These are phyloP conservation scores for Alternaria brassicae DNA, from an alignment of 2,329 filamentous ascomycete genomes.

Conservation along the genomic window DNA sequence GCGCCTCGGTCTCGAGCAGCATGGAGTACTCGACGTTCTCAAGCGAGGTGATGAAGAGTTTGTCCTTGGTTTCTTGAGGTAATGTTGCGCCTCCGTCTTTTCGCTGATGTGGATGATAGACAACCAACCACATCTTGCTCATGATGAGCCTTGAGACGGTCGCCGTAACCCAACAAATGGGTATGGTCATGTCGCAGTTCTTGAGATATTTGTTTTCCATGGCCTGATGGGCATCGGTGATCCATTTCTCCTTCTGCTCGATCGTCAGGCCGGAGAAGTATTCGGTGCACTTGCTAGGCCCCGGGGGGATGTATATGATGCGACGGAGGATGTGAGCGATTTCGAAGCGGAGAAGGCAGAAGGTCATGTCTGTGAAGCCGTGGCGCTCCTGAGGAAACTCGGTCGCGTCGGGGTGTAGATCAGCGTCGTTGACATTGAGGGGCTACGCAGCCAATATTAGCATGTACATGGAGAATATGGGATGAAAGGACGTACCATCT, in stretches of 20 bases:
- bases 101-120: slow-evolving; percentile 76
- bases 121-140: slow-evolving; percentile 78
- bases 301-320: slow-evolving; percentile 55
- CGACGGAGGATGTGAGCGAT: slow-evolving; percentile 57
- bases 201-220: slow-evolving; percentile 60
- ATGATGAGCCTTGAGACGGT: slow-evolving; percentile 75
- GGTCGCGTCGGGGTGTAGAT: slow-evolving; percentile 59
- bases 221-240: slow-evolving; percentile 55
- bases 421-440: slow-evolving; percentile 63
- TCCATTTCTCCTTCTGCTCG: slow-evolving; percentile 59
- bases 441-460: slow-evolving; percentile 46
- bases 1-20: slow-evolving; percentile 68
- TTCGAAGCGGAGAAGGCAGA: slow-evolving; percentile 62
- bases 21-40: slow-evolving; percentile 77
- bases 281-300: slow-evolving; percentile 51
- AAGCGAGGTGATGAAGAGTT: slow-evolving; percentile 73
- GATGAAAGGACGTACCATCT: slow-evolving; percentile 46
- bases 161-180: slow-evolving; percentile 72
- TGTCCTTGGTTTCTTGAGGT: slow-evolving; percentile 69
- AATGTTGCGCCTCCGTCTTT: slow-evolving; percentile 62
- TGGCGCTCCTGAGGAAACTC: slow-evolving; percentile 56
- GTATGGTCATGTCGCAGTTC: slow-evolving; percentile 62
- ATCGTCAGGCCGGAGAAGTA: slow-evolving; percentile 55
- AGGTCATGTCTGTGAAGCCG: slow-evolving; percentile 66
- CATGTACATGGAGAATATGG: not conserved